Conservation (phyloP, 306 rosid genomes). For the Cucumis hystrix region DNA sequence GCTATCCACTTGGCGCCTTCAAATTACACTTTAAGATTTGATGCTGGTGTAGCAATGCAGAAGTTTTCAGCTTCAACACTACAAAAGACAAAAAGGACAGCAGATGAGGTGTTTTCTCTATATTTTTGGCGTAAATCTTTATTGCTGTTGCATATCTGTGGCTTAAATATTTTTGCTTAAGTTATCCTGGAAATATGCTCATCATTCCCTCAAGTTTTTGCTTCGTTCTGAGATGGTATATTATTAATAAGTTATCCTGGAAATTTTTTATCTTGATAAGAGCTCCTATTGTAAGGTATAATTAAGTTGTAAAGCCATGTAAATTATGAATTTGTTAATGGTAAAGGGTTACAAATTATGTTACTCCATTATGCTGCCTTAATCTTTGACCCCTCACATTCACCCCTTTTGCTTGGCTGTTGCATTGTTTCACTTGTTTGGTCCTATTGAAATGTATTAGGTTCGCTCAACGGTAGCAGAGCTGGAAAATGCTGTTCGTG, state of each 20-base stretch:
- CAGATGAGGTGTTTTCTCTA: constrained; percentile 67
- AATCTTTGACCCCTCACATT: not conserved
- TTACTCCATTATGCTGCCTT: not conserved
- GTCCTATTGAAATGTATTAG: constrained; percentile 24
- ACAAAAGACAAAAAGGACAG: constrained; percentile 82
- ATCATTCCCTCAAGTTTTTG: not conserved
- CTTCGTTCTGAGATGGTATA: not conserved
- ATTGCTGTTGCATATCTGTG: not conserved
- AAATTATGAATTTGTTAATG: not conserved
- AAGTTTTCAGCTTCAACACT: constrained; percentile 94
- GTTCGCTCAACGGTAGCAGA: constrained; percentile 84
- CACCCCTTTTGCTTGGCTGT: not conserved
- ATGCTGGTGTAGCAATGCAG: constrained; percentile 95
- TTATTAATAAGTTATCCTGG: not conserved
- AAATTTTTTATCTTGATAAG: too few species aligned
- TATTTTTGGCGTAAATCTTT: constrained; percentile 5
- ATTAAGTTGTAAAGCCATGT: not conserved
- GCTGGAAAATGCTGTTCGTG: constrained; percentile 93
- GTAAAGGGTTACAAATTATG: not conserved
- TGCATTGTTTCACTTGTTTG: not conserved
- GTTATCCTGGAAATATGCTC: not conserved
- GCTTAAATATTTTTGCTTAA: too few species aligned
- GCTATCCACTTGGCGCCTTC: constrained; percentile 98
- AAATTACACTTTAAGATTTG: constrained; percentile 91
- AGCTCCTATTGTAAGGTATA: not conserved